Percentiles rank a stretch among this genome's conserved stretches.
These are phyloP conservation scores for Trichosporon coremiiforme DNA, from an alignment of 1,284 basidiomycete species.

Conservation along the genomic window DNA sequence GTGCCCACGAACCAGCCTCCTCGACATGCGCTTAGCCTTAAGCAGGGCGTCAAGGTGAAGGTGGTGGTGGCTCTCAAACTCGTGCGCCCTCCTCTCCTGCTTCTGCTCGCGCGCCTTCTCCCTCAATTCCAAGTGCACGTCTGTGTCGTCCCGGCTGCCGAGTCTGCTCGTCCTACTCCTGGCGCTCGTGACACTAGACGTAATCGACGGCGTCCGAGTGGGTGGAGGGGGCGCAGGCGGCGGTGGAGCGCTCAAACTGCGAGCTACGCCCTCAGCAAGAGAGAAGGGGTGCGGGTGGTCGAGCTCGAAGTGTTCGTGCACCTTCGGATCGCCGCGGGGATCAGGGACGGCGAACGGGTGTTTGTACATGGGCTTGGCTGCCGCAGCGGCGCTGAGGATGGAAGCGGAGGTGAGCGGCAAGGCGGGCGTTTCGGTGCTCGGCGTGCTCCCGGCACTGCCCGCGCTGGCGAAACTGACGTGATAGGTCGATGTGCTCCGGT, in stretches of 20 bases:
- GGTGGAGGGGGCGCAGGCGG: background rate
- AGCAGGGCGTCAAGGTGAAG: background rate
- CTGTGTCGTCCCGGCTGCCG: background rate
- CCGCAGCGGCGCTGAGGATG: background rate
- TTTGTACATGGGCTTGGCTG: background rate
- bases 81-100: too few relatives aligned
- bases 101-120: too few relatives aligned
- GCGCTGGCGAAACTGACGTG: background rate
- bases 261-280: background rate
- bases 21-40: background rate
- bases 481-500: background rate
- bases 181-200: background rate
- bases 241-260: background rate
- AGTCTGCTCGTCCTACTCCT: background rate
- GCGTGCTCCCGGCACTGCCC: background rate
- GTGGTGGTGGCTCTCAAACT: background rate
- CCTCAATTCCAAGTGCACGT: background rate
- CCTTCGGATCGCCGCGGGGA: background rate
- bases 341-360: constrained; percentile 10
- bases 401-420: background rate
- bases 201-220: background rate
- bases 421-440: background rate
- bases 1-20: background rate
- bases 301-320: background rate
- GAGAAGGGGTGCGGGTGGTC: constrained; percentile 1